These are phyloP conservation scores for Phytophthora fragariaefolia DNA, from an alignment of 352 stramenopile species.

Conservation along the genomic window DNA sequence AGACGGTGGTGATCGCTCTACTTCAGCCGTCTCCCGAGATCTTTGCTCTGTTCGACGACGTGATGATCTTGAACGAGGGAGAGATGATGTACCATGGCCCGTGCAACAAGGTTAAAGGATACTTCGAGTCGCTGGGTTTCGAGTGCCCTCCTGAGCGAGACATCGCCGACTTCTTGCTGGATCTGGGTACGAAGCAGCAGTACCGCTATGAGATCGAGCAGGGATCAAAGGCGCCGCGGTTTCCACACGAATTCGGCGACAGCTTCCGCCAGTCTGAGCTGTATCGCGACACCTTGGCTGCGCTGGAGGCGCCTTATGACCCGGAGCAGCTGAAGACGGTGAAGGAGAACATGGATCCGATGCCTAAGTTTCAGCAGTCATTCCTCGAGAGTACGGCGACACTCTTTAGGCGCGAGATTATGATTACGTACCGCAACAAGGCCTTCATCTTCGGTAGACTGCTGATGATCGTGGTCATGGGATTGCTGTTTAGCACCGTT, in stretches of 20 bases:
- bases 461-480: slow-evolving; percentile 53
- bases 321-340: slow-evolving; percentile 27
- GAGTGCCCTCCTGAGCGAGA: slow-evolving; percentile 33
- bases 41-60: slow-evolving; percentile 81
- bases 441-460: slow-evolving; percentile 41
- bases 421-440: slow-evolving; percentile 64
- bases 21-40: slow-evolving; percentile 92
- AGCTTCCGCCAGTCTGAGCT: slow-evolving; percentile 44
- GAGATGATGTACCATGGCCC: slow-evolving; percentile 80
- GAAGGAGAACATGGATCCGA: slow-evolving; percentile 18
- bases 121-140: slow-evolving; percentile 52
- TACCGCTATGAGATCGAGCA: slow-evolving; percentile 22
- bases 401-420: slow-evolving; percentile 55
- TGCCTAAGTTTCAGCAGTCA: slow-evolving; percentile 41
- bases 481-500: slow-evolving; percentile 46
- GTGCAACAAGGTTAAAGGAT: slow-evolving; percentile 25
- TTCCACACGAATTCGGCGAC: slow-evolving; percentile 25
- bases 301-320: slow-evolving; percentile 36
- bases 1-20: slow-evolving; percentile 76
- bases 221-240: slow-evolving; percentile 1
- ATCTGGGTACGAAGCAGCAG: slow-evolving; percentile 35
- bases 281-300: slow-evolving; percentile 31
- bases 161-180: slow-evolving; percentile 34
- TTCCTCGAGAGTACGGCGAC: slow-evolving; percentile 42
- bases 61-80: slow-evolving; percentile 75